Evolutionary conservation across 2,329 filamentous ascomycete species (phyloP), one percentile per base, ranked within the genome.

Genomic region (Canariomyces notabilis): DNA sequence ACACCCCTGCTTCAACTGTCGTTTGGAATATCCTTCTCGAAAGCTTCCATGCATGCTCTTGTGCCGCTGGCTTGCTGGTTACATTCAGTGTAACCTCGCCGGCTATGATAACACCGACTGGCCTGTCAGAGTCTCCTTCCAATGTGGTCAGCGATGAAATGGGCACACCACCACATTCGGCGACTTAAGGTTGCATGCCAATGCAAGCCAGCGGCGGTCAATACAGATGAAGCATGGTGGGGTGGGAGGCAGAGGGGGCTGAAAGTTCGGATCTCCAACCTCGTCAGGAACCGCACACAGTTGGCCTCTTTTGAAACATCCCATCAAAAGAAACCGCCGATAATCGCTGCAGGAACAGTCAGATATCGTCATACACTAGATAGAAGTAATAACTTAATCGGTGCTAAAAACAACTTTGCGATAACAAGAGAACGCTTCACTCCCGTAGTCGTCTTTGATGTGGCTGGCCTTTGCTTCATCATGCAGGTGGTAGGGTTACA

Each of bases 221-320:
- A 22, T 29, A 35, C 26, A 19, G 26, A 19, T 18, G 42, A 16
- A 29, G 32, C 36, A 35, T 21, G 36, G 34, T 37, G 42, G 9
- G 36, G 29, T 36, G 39, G 37, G 22, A 18, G n/a, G 9, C 33
- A 38, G 31, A 20, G 44, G 46, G 14, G 39, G 32, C 44, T 44
- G 37, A n/a, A n/a, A n/a, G n/a, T n/a, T n/a, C n/a, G 22, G 45
- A 48, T 35, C 20, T 35, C 26, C n/a, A 41, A 35, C 29, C 21
- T 38, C 23, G 37, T 15, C 42, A 48, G 37, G 35, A 48, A 42
- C 32, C 40, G 29, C 37, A 18, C 37, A 20, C 38, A 8, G 14
- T 47, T 39, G 39, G 44, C 42, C 50, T 47, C 43, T 51, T 49
- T 49, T 46, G 48, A 55, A 52, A 52, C 52, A 49, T 39, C 46